Conservation (phyloP, 768 basidiomycete genomes). For the Lyophyllum atratum region DNA sequence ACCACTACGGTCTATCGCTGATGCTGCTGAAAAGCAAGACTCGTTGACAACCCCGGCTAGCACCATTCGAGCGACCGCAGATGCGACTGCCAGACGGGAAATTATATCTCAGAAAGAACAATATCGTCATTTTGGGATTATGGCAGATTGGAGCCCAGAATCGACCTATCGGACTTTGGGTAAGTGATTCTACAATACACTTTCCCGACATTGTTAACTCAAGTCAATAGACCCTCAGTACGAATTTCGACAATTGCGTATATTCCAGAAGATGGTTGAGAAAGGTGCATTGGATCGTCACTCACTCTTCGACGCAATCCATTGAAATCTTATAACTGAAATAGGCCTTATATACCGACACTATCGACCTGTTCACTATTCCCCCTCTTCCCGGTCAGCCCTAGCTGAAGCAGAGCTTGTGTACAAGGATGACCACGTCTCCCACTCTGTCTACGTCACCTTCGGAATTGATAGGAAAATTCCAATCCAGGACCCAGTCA, state of each 20-base stretch:
- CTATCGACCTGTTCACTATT: slow-evolving; percentile 91
- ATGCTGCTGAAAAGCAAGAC: slow-evolving; percentile 45
- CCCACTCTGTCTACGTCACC: slow-evolving; percentile 83
- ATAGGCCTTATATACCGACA: slow-evolving; percentile 82
- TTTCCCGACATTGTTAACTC: not conserved
- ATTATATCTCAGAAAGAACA: slow-evolving; percentile 77
- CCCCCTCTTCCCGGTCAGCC: slow-evolving; percentile 92
- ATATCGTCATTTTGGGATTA: slow-evolving; percentile 81
- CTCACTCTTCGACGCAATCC: not conserved
- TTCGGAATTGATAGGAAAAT: slow-evolving; percentile 58
- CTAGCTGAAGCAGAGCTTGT: slow-evolving; percentile 93
- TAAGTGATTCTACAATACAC: slow-evolving; percentile 26
- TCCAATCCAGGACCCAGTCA: slow-evolving; percentile 17
- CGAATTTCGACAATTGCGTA: slow-evolving; percentile 82
- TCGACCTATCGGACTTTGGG: slow-evolving; percentile 88
- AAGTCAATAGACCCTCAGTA: slow-evolving; percentile 70
- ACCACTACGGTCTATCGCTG: not conserved
- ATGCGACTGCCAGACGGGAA: slow-evolving; percentile 70
- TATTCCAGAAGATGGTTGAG: slow-evolving; percentile 89
- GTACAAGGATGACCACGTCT: slow-evolving; percentile 88
- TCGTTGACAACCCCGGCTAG: slow-evolving; percentile 55
- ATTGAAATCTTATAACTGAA: not conserved
- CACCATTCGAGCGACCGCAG: slow-evolving; percentile 70
- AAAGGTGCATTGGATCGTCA: slow-evolving; percentile 49
- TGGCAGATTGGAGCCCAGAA: slow-evolving; percentile 83